Conservation (phyloP, 2,329 filamentous ascomycete species). For the Dactylellina sp. region DNA sequence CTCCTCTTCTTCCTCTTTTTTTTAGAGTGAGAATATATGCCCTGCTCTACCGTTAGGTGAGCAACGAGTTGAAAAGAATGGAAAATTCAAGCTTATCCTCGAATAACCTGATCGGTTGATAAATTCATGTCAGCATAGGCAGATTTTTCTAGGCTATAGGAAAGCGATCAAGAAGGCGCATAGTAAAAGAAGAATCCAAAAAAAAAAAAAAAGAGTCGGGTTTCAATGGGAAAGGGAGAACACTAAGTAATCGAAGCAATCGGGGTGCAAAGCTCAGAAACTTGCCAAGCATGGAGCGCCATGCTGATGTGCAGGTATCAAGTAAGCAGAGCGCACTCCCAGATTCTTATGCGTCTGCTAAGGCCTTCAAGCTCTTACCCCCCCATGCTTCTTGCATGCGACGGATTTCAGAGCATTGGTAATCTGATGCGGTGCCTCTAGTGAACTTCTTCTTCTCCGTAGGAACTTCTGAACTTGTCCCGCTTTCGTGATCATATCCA, state of each 20-base stretch:
- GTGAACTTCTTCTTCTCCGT: too few species aligned
- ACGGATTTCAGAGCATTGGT: too few species aligned
- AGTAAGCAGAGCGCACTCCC: neutral
- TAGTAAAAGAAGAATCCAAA: neutral
- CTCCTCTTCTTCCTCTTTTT: neutral
- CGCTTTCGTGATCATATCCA: too few species aligned
- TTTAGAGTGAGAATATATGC: neutral
- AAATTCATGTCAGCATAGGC: neutral
- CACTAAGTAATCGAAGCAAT: neutral
- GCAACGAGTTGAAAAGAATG: too few species aligned
- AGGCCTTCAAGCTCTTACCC: constrained; percentile 1
- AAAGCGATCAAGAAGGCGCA: neutral
- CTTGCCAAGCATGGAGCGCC: neutral
- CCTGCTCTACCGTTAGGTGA: too few species aligned
- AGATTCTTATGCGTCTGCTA: neutral
- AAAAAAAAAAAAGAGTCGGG: neutral
- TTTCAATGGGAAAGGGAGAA: too few species aligned
- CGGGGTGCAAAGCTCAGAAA: neutral
- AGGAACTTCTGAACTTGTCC: too few species aligned
- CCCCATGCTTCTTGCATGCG: neutral
- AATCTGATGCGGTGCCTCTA: too few species aligned
- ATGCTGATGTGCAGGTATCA: constrained; percentile 1
- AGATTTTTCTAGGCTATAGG: neutral
- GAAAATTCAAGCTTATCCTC: too few species aligned
- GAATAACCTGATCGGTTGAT: neutral